Evolutionary conservation across 305 asterid genomes (phyloP).

Genomic region (Withania somnifera): DNA sequence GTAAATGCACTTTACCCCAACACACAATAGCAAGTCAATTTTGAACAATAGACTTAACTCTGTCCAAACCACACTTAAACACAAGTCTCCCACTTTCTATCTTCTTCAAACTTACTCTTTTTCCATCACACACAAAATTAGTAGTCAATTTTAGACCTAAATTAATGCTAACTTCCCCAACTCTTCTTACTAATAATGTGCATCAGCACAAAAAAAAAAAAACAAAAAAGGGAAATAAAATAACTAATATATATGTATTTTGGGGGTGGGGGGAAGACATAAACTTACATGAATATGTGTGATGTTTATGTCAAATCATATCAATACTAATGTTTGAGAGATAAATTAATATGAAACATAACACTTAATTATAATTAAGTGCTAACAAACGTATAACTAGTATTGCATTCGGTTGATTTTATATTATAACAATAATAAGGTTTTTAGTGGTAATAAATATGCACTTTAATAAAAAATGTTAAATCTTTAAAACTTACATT

Average conservation of each 20-base stretch:
- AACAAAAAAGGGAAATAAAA: not conserved
- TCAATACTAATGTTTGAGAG: not conserved
- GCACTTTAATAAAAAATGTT: too few relatives aligned
- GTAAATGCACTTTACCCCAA: not conserved
- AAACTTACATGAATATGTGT: not conserved
- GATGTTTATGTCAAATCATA: not conserved
- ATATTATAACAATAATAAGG: too few relatives aligned
- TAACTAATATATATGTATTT: too few relatives aligned
- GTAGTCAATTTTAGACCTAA: slow-evolving; percentile 10
- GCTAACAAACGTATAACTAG: not conserved
- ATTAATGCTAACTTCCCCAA: slow-evolving; percentile 19
- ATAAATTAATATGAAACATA: not conserved
- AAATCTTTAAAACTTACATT: too few relatives aligned
- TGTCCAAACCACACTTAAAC: not conserved
- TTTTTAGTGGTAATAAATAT: too few relatives aligned
- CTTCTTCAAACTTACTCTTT: slow-evolving; percentile 4
- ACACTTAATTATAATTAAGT: not conserved
- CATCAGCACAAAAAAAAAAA: not conserved
- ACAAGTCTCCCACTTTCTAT: slow-evolving; percentile 2
- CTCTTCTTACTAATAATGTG: not conserved
- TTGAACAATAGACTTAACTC: not conserved
- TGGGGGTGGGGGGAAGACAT: too few relatives aligned
- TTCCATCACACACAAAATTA: not conserved
- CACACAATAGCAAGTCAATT: not conserved
- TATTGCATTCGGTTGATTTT: not conserved